phyloP scores from a whole-genome alignment of 495 filamentous ascomycete genomes.

The Cercophora scortea region DNA sequence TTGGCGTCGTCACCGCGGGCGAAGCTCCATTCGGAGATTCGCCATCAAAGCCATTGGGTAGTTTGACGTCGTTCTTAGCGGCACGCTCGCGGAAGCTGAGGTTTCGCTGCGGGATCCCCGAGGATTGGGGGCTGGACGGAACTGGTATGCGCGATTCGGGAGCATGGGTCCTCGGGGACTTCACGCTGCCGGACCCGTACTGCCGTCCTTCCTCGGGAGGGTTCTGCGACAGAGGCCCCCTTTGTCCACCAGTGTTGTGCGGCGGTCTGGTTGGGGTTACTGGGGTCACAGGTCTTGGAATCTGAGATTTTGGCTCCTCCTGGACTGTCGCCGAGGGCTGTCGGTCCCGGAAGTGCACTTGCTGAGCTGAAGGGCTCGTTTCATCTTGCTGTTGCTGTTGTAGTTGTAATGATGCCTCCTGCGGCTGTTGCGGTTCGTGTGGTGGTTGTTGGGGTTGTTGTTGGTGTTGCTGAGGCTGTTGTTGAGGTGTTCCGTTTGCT shows the following conservation, averaged over 20 bases:
- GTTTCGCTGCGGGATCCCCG: slow-evolving; percentile 35
- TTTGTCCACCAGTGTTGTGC: slow-evolving; percentile 3
- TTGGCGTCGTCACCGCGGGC: slow-evolving; percentile 16
- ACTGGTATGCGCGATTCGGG: slow-evolving; percentile 22
- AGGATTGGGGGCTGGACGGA: slow-evolving; percentile 11
- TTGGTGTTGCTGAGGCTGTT: not conserved
- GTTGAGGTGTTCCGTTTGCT: not conserved
- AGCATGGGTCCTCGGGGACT: slow-evolving; percentile 18
- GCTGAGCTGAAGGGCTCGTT: slow-evolving; percentile 9
- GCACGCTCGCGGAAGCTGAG: slow-evolving; percentile 44
- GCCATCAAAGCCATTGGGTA: slow-evolving; percentile 18
- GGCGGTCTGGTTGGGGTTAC: slow-evolving; percentile 14
- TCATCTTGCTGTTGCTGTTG: slow-evolving; percentile 6
- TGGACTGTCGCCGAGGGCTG: slow-evolving; percentile 4
- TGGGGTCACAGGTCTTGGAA: slow-evolving; percentile 1
- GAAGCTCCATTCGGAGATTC: slow-evolving; percentile 10
- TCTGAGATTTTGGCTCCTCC: slow-evolving; percentile 3
- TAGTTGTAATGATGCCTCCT: not conserved
- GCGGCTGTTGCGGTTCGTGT: not conserved
- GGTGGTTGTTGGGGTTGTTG: not conserved
- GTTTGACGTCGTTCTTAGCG: slow-evolving; percentile 26
- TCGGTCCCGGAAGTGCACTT: slow-evolving; percentile 16
- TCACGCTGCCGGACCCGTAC: slow-evolving; percentile 15
- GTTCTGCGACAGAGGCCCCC: slow-evolving; percentile 28
- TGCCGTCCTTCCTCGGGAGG: slow-evolving; percentile 26